These are phyloP conservation scores for Aureobasidium namibiae DNA, from an alignment of 2,329 filamentous ascomycete genomes.

Conservation along the genomic window DNA sequence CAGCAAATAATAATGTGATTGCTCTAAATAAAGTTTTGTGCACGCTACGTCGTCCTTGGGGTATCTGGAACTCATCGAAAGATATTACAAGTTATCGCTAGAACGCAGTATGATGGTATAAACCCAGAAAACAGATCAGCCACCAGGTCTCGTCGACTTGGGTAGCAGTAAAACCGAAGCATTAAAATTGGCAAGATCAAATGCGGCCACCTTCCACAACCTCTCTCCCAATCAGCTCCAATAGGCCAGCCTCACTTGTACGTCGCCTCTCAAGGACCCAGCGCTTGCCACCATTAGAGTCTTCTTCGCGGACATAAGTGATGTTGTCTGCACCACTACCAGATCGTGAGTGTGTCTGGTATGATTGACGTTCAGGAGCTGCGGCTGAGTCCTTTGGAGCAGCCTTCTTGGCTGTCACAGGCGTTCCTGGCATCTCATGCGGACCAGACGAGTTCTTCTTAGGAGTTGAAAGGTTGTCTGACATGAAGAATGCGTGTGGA, in stretches of 20 bases:
- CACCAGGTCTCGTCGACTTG: neutral
- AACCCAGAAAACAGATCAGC: neutral
- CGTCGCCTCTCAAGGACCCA: conserved; percentile 65
- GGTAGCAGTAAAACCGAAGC: neutral
- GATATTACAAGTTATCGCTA: conserved; percentile 10
- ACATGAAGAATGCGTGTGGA: neutral
- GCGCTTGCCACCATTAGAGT: conserved; percentile 49
- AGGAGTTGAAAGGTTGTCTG: neutral
- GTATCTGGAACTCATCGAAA: neutral
- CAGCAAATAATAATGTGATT: neutral
- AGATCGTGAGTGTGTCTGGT: conserved; percentile 21
- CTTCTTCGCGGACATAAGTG: conserved; percentile 55
- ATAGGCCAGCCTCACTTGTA: conserved; percentile 56
- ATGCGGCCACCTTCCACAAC: conserved; percentile 50
- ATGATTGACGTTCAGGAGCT: neutral
- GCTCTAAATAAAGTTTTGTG: neutral
- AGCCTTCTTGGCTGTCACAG: conserved; percentile 3
- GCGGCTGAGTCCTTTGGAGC: neutral
- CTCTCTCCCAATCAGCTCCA: conserved; percentile 58
- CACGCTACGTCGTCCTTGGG: neutral
- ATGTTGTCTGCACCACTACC: conserved; percentile 58
- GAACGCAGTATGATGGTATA: neutral
- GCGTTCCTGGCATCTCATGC: conserved; percentile 14
- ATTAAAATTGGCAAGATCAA: conserved; percentile 14
- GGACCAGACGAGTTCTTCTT: neutral